A percentile compares a stretch with the other conserved stretches of the same genome.
phyloP scores from a whole-genome alignment of 2,329 filamentous ascomycete genomes.

The Thelonectria blattea region DNA sequence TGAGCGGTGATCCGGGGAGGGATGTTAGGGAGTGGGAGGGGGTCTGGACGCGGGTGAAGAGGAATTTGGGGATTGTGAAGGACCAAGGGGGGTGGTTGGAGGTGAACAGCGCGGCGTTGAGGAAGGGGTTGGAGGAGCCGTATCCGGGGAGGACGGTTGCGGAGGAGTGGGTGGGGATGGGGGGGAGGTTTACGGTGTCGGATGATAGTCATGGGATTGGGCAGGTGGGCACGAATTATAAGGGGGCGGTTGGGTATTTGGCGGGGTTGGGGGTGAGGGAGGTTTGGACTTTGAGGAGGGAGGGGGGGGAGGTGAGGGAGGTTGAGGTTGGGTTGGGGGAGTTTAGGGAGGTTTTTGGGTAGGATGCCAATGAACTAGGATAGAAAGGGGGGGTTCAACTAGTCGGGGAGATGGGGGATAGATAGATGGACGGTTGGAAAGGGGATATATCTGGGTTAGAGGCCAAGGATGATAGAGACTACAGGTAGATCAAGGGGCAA shows the following conservation, averaged over 20 bases:
- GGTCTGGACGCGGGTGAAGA: conserved; percentile 76
- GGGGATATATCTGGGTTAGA: too few relatives aligned
- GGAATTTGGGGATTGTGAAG: conserved; percentile 76
- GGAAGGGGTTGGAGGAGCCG: conserved; percentile 89
- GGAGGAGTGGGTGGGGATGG: conserved; percentile 73
- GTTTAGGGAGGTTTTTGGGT: conserved; percentile 45
- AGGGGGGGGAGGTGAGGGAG: conserved; percentile 49
- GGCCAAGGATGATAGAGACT: too few relatives aligned
- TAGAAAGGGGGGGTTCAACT: background rate
- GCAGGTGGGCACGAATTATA: conserved; percentile 88
- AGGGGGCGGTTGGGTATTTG: conserved; percentile 72
- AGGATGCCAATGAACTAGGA: too few relatives aligned
- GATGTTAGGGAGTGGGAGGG: conserved; percentile 62
- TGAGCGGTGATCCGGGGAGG: conserved; percentile 71
- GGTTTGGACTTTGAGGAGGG: conserved; percentile 62
- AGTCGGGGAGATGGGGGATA: background rate
- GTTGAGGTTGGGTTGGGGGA: conserved; percentile 50
- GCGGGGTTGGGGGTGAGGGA: conserved; percentile 67
- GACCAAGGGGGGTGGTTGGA: conserved; percentile 84
- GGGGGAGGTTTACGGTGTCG: conserved; percentile 86
- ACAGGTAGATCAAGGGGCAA: too few relatives aligned
- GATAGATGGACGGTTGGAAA: too few relatives aligned
- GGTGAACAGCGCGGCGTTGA: conserved; percentile 83
- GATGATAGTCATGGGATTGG: conserved; percentile 92
- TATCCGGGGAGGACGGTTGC: conserved; percentile 85